Evolutionary conservation across 2,329 filamentous ascomycete genomes (phyloP).

Genomic region (Tolypocladium sp.): DNA sequence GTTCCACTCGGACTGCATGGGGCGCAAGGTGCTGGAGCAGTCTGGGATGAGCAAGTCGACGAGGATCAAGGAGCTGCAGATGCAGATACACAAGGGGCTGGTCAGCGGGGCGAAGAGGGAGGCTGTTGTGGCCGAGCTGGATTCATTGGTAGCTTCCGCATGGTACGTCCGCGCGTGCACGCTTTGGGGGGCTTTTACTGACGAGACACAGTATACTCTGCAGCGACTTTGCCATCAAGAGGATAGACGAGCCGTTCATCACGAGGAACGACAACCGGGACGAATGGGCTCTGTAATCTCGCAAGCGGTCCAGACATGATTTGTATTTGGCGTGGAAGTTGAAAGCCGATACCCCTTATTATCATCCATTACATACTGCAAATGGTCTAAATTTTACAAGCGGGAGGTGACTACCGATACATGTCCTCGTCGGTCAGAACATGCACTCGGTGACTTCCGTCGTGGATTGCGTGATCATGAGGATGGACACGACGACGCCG

Average conservation of each 20-base stretch:
- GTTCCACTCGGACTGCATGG: constrained; percentile 92
- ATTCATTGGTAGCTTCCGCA: constrained; percentile 80
- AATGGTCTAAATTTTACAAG: not conserved
- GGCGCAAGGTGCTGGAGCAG: constrained; percentile 74
- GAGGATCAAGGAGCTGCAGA: constrained; percentile 77
- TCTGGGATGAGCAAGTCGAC: constrained; percentile 66
- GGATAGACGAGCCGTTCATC: constrained; percentile 90
- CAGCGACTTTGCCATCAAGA: constrained; percentile 88
- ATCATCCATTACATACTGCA: not conserved
- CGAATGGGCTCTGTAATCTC: constrained; percentile 63
- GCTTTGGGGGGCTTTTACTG: not conserved
- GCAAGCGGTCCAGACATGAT: not conserved
- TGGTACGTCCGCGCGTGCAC: constrained; percentile 49
- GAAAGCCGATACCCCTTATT: not conserved
- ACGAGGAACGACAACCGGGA: constrained; percentile 59
- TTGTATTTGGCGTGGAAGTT: not conserved
- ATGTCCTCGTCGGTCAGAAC: constrained; percentile 13
- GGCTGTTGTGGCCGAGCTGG: constrained; percentile 76
- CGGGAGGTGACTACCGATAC: not conserved
- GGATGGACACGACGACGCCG: constrained; percentile 36
- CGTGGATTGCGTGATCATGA: constrained; percentile 36
- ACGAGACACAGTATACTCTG: constrained; percentile 64
- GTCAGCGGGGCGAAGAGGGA: constrained; percentile 65
- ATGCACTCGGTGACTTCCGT: constrained; percentile 27
- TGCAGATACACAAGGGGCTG: constrained; percentile 69